These are phyloP conservation scores for Termitomyces sp. DNA, from an alignment of 1,284 basidiomycete genomes.

Conservation along the genomic window DNA sequence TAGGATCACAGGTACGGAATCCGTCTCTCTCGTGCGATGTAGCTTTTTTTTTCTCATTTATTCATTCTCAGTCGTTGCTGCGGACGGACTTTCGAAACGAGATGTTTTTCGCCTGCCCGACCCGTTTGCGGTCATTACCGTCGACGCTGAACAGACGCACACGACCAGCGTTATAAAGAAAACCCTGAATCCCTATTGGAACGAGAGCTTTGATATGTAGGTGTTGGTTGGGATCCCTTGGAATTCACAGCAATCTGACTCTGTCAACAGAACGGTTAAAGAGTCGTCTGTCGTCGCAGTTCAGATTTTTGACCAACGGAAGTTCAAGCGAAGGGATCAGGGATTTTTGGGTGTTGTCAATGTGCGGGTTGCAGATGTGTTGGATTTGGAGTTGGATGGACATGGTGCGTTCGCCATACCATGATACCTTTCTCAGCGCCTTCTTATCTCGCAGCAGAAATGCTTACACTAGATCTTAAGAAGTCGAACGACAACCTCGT, in stretches of 20 bases:
- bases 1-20: constrained; percentile 48
- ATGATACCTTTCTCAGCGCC: not conserved
- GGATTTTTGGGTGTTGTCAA: constrained; percentile 95
- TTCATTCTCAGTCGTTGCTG: constrained; percentile 68
- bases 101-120: constrained; percentile 91
- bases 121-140: constrained; percentile 92
- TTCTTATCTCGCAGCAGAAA: constrained; percentile 48
- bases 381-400: constrained; percentile 85
- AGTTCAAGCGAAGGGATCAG: constrained; percentile 94
- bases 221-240: constrained; percentile 17
- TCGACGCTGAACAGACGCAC: constrained; percentile 91
- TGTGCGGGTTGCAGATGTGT: constrained; percentile 82
- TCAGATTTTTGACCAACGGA: constrained; percentile 96
- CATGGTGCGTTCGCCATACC: constrained; percentile 58
- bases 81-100: constrained; percentile 83
- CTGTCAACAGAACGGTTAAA: constrained; percentile 66
- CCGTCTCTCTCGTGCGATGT: not conserved
- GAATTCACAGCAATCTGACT: constrained; percentile 11
- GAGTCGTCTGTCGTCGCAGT: constrained; percentile 90
- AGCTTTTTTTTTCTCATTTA: not conserved
- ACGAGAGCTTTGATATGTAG: constrained; percentile 88
- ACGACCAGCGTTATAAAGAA: constrained; percentile 89
- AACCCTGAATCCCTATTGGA: constrained; percentile 91
- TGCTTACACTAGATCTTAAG: constrained; percentile 85
- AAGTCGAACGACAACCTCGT: constrained; percentile 86